Evolutionary conservation across 257 asterid genomes (phyloP).

Genomic region (Salvia rosmarinus): DNA sequence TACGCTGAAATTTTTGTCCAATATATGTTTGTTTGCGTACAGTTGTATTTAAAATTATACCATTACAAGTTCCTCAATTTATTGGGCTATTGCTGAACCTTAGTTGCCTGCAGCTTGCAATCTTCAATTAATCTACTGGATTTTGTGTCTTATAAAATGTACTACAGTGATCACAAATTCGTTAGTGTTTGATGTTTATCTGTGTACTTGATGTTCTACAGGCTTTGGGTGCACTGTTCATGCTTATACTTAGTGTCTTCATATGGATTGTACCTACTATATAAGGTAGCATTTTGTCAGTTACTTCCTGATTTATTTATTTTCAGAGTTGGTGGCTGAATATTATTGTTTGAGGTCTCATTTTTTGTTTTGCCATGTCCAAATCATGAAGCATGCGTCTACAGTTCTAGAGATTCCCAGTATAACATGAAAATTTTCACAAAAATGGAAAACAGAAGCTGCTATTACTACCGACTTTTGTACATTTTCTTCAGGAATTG

Average conservation of each 20-base stretch:
- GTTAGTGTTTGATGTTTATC: conserved; percentile 15
- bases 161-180: not conserved
- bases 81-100: not conserved
- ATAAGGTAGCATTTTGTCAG: conserved; percentile 60
- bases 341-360: not conserved
- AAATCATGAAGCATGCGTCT: not conserved
- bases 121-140: not conserved
- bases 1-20: not conserved
- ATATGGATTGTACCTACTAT: conserved; percentile 81
- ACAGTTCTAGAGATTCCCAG: conserved; percentile 14
- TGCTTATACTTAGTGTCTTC: conserved; percentile 76
- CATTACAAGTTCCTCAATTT: not conserved
- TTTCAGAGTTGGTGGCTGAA: not conserved
- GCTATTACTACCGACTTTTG: not conserved
- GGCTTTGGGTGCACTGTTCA: conserved; percentile 96
- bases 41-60: not conserved
- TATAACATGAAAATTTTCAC: not conserved
- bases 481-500: not conserved
- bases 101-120: not conserved
- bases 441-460: not conserved
- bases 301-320: conserved; percentile 18
- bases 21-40: not conserved
- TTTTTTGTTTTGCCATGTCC: conserved; percentile 12
- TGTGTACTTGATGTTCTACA: conserved; percentile 45
- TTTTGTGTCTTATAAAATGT: not conserved